Base-by-base conservation (phyloP, 1,284 basidiomycete species). In the Trametes pubescens region DNA sequence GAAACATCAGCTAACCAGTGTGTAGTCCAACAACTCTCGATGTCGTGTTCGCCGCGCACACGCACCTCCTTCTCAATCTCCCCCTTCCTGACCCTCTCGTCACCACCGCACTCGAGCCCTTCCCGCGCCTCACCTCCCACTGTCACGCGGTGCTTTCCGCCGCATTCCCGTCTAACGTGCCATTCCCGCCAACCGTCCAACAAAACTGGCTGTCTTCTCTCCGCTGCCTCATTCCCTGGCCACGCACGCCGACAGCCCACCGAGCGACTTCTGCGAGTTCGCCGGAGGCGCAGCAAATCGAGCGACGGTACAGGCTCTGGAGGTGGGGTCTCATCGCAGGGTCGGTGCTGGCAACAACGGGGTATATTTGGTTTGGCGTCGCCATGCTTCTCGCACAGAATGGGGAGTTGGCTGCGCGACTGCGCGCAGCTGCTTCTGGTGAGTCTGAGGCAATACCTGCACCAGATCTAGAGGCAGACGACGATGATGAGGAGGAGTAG, bases 71-170 rank as follows among this genome's bases (percentile, higher is more conserved):
- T 7, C 70, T 82, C 13, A 75, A 82, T 44, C 83, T 88, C 10
- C 82, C 85, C 34, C 87, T 88, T 61, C 86, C 90, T 2, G 87
- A 92, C 66, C 76, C 84, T 6, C 72, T 87, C 13, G 70, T 93
- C 10, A 80, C 83, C 68, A 76, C 80, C 55, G 79, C 91, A 5
- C 72, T 92, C 1, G 81, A 83, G 9, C 82, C 82, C 2, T 92
- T 87, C 72, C 84, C 88, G 0, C 74, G 76, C 9, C 79, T 93
- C 44, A 75, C 82, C 13, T 73, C 80, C 4, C 89, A 92, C 68
- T 84, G 90, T 3, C 78, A 80, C 56, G 78, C 81, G 18, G 75
- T 92, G 40, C 78, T 83, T 44, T 65, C 71, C 1, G 64, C 68
- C 44, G 77, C 77, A 9, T 75, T 79, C 63, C 73, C 74, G 9